phyloP scores from a whole-genome alignment of 2,329 filamentous ascomycete species.

The Fusarium sp. region DNA sequence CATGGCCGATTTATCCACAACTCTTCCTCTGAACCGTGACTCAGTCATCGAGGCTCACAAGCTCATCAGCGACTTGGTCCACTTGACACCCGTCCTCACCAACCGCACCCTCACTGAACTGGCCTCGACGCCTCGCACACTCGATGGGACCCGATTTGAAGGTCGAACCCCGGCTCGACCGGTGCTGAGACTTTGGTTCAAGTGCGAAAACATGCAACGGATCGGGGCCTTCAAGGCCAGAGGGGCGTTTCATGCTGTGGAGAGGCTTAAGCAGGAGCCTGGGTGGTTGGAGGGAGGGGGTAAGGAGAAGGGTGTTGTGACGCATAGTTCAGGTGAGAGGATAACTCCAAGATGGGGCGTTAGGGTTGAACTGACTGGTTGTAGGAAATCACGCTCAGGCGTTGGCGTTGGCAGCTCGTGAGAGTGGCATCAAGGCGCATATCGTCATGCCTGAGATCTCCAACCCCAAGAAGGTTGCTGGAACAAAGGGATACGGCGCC shows the following conservation, averaged over 20 bases:
- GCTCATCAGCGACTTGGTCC: conserved; percentile 80
- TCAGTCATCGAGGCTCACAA: conserved; percentile 79
- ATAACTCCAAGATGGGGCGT: neutral
- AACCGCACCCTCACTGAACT: conserved; percentile 79
- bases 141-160: conserved; percentile 68
- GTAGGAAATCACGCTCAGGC: conserved; percentile 95
- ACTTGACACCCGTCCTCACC: conserved; percentile 86
- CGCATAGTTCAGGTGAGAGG: conserved; percentile 84
- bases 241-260: conserved; percentile 89
- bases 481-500: conserved; percentile 82
- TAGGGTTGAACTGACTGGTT: neutral
- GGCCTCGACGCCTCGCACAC: conserved; percentile 77
- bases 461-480: conserved; percentile 87
- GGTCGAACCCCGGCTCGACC: conserved; percentile 71
- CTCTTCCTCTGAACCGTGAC: conserved; percentile 75
- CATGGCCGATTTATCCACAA: conserved; percentile 67
- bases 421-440: conserved; percentile 80
- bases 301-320: conserved; percentile 79
- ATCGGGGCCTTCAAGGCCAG: conserved; percentile 94
- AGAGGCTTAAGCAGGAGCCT: conserved; percentile 72
- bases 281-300: conserved; percentile 72
- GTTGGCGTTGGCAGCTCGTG: conserved; percentile 83
- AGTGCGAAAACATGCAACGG: conserved; percentile 93
- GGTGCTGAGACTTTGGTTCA: conserved; percentile 84
- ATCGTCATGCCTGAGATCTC: conserved; percentile 94